Evolutionary conservation across 306 rosid species (phyloP).

Genomic region (Fragaria ananassa): DNA sequence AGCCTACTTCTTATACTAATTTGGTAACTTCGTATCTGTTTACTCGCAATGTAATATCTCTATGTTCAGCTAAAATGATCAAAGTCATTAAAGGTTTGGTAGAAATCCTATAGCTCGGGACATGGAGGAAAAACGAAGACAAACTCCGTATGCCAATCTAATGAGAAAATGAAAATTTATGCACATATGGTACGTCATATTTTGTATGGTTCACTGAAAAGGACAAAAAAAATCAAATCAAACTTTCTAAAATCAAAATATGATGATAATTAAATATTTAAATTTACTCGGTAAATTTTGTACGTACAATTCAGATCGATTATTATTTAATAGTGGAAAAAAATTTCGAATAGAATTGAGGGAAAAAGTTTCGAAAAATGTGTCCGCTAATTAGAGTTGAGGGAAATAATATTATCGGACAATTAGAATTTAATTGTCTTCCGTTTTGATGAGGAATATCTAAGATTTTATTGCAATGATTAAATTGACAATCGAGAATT

Average conservation of each 20-base stretch:
- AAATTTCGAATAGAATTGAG: no score
- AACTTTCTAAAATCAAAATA: no score
- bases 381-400: no score
- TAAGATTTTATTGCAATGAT: not conserved
- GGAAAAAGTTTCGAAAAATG: no score
- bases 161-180: not conserved
- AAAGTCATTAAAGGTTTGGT: not conserved
- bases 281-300: not conserved
- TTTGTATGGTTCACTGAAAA: not conserved
- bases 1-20: not conserved
- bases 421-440: no score
- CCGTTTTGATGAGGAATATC: not conserved
- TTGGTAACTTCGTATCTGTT: not conserved
- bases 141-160: not conserved
- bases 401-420: no score
- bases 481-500: not conserved
- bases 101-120: not conserved
- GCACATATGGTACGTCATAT: no score
- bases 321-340: no score
- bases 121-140: not conserved
- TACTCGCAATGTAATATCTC: not conserved
- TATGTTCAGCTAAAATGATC: not conserved
- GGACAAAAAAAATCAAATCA: no score
- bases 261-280: not conserved
- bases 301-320: no score